Base-by-base conservation (phyloP, 2,329 filamentous ascomycete genomes). In the Monosporascus cannonballus region DNA sequence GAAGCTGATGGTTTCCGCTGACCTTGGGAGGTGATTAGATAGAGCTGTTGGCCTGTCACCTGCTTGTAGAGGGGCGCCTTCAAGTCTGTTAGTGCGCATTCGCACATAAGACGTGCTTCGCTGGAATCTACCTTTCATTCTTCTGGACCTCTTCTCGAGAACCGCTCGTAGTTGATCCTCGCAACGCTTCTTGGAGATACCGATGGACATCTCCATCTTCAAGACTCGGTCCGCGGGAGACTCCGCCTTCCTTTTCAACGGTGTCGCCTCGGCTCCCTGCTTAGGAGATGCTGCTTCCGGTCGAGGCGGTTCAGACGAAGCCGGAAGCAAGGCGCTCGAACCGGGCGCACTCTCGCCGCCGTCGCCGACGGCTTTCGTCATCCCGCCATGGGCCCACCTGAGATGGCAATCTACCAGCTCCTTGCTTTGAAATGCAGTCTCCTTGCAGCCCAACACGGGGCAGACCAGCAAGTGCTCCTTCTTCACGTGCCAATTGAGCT, bases 401-500 rank as follows among this genome's bases (percentile, higher is more conserved):
- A 76, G 56, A 51, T 76, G 74, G 3, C 66, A 66, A 24, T 66
- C 63, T 1, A 76, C 59, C 4, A 69, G 53, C n/a, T 68, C 67
- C 6, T 57, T 59, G 39, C 51, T 69, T n/a, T 60, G 57, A 38
- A 74, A 73, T 1, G 60, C 56, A n/a, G 59, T 61, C 48, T 74
- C 71, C 36, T 64, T 60, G 51, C 74, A 76, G 1, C 67, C 70
- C 0, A 64, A 57, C 1, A 67, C 64, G 0, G 74, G 74, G 30
- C 74, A 76, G 25, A 71, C 59, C 27, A 76, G 65, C 11, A 76
- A 63, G 53, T 76, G 74, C 47, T 75, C 69, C 20, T 63, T 62
- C 51, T 76, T 73, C 39, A 76, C 71, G 53, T 76, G 74, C 62
- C 73, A 71, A 17, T 69, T 65, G 34, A 76, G 66, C 8, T 67